Percentiles rank a stretch among this genome's conserved stretches.
Evolutionary conservation across 2,329 filamentous ascomycete genomes (phyloP).

Genomic region (Cytospora piceae): DNA sequence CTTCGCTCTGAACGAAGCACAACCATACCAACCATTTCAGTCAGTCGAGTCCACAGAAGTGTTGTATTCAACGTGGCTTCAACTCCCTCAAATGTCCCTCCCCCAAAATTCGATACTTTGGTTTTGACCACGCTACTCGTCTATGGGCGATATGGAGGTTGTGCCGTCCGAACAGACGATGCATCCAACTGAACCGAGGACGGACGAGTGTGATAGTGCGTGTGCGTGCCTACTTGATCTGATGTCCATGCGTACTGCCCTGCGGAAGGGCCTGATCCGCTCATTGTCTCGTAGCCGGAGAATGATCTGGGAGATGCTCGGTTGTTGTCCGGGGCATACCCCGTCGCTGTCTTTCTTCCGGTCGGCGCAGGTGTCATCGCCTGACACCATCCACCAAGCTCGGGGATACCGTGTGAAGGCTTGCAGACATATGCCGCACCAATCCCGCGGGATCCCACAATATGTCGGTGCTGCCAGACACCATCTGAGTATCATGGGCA

Average conservation of each 20-base stretch:
- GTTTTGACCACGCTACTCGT: background rate
- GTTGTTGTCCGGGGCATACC: background rate
- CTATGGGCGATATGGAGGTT: background rate
- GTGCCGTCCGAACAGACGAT: background rate
- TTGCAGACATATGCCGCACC: background rate
- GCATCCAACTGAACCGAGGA: background rate
- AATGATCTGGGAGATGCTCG: background rate
- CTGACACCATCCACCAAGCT: background rate
- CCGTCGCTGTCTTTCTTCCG: background rate
- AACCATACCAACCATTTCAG: background rate
- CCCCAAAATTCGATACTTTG: too few species aligned
- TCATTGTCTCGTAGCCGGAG: background rate
- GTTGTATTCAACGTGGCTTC: background rate
- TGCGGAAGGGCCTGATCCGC: too few species aligned
- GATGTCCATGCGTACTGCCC: background rate
- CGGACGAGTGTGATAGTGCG: background rate
- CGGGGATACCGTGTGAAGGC: background rate
- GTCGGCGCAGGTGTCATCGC: background rate
- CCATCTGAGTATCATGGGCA: background rate
- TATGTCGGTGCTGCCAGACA: conserved; percentile 2
- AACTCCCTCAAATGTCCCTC: background rate
- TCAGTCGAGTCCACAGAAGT: background rate
- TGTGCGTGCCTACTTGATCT: background rate
- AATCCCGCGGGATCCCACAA: background rate
- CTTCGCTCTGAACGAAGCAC: background rate